Percentiles rank a stretch among this genome's conserved stretches.
Conservation (phyloP, 345 rosid species). For the Clarkia xantiana region DNA sequence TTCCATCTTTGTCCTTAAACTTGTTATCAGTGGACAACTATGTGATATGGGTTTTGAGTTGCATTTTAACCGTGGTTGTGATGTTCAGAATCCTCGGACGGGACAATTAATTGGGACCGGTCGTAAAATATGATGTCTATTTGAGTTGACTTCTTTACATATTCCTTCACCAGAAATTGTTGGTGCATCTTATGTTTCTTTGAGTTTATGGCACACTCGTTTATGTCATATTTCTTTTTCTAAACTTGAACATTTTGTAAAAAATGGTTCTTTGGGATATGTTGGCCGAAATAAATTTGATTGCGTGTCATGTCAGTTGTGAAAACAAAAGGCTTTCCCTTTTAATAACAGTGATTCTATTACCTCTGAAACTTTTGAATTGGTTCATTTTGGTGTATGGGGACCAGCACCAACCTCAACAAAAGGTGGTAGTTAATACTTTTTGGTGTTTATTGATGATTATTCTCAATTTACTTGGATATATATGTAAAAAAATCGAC, state of each 20-base stretch:
- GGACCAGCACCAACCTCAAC: neutral
- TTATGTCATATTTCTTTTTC: neutral
- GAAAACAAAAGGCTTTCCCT: neutral
- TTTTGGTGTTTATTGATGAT: neutral
- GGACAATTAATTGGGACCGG: neutral
- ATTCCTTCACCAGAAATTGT: too few relatives aligned
- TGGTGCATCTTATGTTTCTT: too few relatives aligned
- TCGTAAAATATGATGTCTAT: too few relatives aligned
- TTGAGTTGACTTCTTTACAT: too few relatives aligned
- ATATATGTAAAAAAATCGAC: too few relatives aligned
- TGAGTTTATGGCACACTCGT: too few relatives aligned
- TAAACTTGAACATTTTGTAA: neutral
- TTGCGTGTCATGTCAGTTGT: too few relatives aligned
- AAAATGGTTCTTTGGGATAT: neutral
- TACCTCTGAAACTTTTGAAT: neutral
- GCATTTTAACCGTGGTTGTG: neutral
- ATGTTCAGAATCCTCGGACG: fast-evolving
- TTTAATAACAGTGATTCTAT: neutral
- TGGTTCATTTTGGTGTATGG: neutral
- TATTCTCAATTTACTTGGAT: neutral
- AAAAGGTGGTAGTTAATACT: neutral
- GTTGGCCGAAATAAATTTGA: too few relatives aligned
- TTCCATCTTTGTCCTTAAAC: too few relatives aligned
- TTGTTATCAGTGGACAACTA: neutral
- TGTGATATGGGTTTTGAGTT: neutral